Base-by-base conservation (phyloP, 306 rosid genomes). In the Potentilla sterilis region DNA sequence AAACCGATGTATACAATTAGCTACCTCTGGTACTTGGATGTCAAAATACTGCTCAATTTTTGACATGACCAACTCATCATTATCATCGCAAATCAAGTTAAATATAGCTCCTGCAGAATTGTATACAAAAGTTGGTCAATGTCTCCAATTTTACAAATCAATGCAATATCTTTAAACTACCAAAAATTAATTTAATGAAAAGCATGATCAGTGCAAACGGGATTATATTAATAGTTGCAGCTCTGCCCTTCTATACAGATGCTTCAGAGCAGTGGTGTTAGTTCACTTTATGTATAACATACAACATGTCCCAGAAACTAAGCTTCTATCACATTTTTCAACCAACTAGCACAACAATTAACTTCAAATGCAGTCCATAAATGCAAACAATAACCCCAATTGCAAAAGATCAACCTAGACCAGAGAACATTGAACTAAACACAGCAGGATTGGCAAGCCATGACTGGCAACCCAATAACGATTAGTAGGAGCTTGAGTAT, bases 1-100 rank as follows among this genome's bases (percentile, higher is more conserved):
- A 62, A 62, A 22, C 19, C 6, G 38, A 28, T 59, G 6, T 24
- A 59, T 58, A 32, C 16, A 24, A 12, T 28, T 12, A 63, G 35
- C 42, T 69, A 80, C 83, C 83, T 75, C 80, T 5, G 76, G 71
- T 19, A 71, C 64, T 34, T 34, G 57, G 21, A 13, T 38, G 76
- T 40, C 47, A 32, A 80, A 80, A 72, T 80, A 75, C 46, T 69
- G 80, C 76, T 80, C 83, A 9, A n/a, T n/a, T n/a, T n/a, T n/a
- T n/a, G n/a, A n/a, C n/a, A n/a, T n/a, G n/a, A n/a, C n/a, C n/a
- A n/a, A 15, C n/a, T 67, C 83, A 2, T 79, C 83, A 54, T 69
- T 59, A n/a, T 69, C 70, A 69, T 55, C 61, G 35, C 77, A 75
- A 9, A 80, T 28, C 40, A 79, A 24, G 64, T 79, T 79, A 41